Base-by-base conservation (phyloP, 305 asterid species). In the Striga hermonthica region DNA sequence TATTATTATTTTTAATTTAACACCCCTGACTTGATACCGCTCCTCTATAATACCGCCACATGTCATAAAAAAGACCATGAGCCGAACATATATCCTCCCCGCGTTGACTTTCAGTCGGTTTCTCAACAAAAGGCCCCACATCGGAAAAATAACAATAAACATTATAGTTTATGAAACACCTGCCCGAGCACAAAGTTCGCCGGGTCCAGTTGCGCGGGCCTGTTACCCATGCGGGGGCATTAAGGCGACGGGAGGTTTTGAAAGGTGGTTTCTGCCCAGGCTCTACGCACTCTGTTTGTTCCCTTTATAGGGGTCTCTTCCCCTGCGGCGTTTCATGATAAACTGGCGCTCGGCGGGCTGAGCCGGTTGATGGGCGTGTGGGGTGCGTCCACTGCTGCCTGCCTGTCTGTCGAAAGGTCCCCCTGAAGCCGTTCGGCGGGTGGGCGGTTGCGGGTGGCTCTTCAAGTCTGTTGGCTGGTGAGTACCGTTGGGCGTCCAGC, bases 181-280 rank as follows among this genome's bases (percentile, higher is more conserved):
- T 22, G 31, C 31, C 31, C 31, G 31, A 22, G 1, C 31, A 22
- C 31, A 22, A 22, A 0, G 31, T 22, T 4, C 4, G 71, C 71
- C 47, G 71, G 71, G 71, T 3, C 55, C 62, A 11, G 55, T 41
- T 0, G 63, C 56, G 62, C n/a, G 53, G 54, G 50, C 62, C 62
- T 65, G 43, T 65, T 0, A 66, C 63, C 61, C 55, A 40, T 53
- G 56, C 13, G 43, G 62, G 70, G 70, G 72, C 72, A 57, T 67
- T 12, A 67, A 67, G 65, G 72, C 64, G 72, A 5, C 4, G 64
- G 72, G 43, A 67, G 63, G 57, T 67, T 57, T 57, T 4, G 0
- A 3, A 6, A 4, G 7, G 11, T 4, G 6, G 12, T 1, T 10
- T 47, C 1, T 22, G 31, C 1, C 11, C 1, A 0, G 57, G 34